These are phyloP conservation scores for Ogataea zsoltii DNA, from an alignment of 805 yeast species.

Conservation along the genomic window DNA sequence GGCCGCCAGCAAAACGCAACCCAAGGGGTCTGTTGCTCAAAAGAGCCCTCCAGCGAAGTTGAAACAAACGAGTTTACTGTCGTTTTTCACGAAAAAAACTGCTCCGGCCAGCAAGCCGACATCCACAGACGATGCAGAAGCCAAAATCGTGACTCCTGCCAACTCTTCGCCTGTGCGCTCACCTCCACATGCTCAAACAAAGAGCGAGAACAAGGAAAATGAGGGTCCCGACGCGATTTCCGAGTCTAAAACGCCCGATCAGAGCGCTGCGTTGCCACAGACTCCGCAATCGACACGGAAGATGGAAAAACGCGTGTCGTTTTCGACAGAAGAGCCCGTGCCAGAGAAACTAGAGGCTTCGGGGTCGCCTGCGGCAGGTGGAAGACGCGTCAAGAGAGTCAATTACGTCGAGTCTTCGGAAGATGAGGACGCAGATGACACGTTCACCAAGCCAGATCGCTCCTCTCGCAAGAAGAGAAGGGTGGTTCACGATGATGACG, in stretches of 20 bases:
- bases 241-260: slow-evolving; percentile 2
- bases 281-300: slow-evolving; percentile 16
- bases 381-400: slow-evolving; percentile 18
- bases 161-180: slow-evolving; percentile 26
- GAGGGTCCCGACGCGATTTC: background rate
- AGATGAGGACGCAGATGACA: slow-evolving; percentile 14
- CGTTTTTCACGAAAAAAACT: slow-evolving; percentile 28
- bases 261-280: background rate
- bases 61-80: slow-evolving; percentile 33
- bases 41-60: slow-evolving; percentile 8
- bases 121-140: background rate
- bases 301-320: background rate
- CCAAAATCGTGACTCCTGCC: slow-evolving; percentile 25
- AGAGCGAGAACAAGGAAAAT: slow-evolving; percentile 12
- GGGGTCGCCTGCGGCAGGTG: slow-evolving; percentile 10
- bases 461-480: slow-evolving; percentile 13
- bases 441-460: background rate
- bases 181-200: slow-evolving; percentile 2
- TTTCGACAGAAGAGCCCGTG: background rate
- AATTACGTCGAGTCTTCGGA: slow-evolving; percentile 19
- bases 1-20: slow-evolving; percentile 3
- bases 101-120: background rate
- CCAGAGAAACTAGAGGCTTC: background rate
- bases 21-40: background rate
- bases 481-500: slow-evolving; percentile 15